A percentile compares a stretch with the other conserved stretches of the same genome.
phyloP scores from a whole-genome alignment of 2,329 filamentous ascomycete species.

The Aspergillus sp. region DNA sequence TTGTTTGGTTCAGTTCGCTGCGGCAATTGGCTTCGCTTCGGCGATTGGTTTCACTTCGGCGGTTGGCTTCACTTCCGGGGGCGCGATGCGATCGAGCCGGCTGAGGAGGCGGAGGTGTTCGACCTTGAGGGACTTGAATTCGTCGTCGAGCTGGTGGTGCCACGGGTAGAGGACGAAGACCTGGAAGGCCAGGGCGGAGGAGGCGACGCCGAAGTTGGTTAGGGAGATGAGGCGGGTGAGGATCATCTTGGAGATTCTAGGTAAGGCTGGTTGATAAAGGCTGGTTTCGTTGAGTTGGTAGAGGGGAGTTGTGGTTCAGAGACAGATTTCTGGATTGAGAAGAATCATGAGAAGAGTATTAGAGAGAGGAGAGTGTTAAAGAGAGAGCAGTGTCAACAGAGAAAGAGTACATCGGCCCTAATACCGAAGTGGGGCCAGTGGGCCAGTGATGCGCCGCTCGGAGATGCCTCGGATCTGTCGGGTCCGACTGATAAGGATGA shows the following conservation, averaged over 20 bases:
- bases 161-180: slow-evolving; percentile 70
- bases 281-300: background rate
- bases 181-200: slow-evolving; percentile 65
- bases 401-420: background rate
- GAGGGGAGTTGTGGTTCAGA: too few species aligned
- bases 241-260: slow-evolving; percentile 29
- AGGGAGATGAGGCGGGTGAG: slow-evolving; percentile 55
- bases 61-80: background rate
- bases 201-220: slow-evolving; percentile 66
- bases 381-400: background rate
- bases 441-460: background rate
- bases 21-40: too few species aligned
- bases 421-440: background rate
- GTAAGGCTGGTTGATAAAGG: background rate
- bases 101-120: slow-evolving; percentile 50
- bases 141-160: slow-evolving; percentile 65
- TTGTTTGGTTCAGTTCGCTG: background rate
- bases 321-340: too few species aligned
- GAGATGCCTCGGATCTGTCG: slow-evolving; percentile 19
- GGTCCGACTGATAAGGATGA: slow-evolving; percentile 7
- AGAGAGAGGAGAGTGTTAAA: background rate
- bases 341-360: too few species aligned
- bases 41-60: too few species aligned
- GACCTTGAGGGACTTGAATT: slow-evolving; percentile 59
- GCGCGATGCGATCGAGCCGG: background rate